Conservation (phyloP, 2,329 filamentous ascomycete species). For the Dactylellina sp. region DNA sequence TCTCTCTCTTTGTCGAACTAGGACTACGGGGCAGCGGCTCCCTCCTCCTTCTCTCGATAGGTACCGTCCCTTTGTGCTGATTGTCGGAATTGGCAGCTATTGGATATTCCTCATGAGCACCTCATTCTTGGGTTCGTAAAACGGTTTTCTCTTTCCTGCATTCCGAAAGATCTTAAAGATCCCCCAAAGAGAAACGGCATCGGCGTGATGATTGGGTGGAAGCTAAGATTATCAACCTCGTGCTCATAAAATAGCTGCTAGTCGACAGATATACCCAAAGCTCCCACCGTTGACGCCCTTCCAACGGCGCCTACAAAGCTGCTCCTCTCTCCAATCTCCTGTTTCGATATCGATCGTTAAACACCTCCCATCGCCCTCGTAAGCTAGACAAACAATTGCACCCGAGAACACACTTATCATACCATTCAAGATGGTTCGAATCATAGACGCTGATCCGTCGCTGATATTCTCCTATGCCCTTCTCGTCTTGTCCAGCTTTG, state of each 20-base stretch:
- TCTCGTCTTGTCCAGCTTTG: conserved; percentile 45
- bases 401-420: not conserved
- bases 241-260: conserved; percentile 21
- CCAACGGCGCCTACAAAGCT: conserved; percentile 1
- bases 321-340: conserved; percentile 11
- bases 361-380: conserved; percentile 22
- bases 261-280: conserved; percentile 24
- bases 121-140: conserved; percentile 20
- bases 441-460: conserved; percentile 40
- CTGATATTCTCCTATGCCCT: conserved; percentile 38
- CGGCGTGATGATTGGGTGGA: conserved; percentile 6
- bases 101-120: conserved; percentile 8
- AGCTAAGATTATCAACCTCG: conserved; percentile 15
- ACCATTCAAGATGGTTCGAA: conserved; percentile 41
- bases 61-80: not conserved
- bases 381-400: conserved; percentile 23
- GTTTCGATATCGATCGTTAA: conserved; percentile 6
- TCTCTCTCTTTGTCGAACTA: not conserved
- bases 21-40: too few species aligned
- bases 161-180: not conserved
- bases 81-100: conserved; percentile 4
- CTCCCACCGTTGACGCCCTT: conserved; percentile 12
- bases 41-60: too few species aligned
- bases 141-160: conserved; percentile 3
- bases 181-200: not conserved